Base-by-base conservation (phyloP, 257 asterid species). In the Primulina tabacum region DNA sequence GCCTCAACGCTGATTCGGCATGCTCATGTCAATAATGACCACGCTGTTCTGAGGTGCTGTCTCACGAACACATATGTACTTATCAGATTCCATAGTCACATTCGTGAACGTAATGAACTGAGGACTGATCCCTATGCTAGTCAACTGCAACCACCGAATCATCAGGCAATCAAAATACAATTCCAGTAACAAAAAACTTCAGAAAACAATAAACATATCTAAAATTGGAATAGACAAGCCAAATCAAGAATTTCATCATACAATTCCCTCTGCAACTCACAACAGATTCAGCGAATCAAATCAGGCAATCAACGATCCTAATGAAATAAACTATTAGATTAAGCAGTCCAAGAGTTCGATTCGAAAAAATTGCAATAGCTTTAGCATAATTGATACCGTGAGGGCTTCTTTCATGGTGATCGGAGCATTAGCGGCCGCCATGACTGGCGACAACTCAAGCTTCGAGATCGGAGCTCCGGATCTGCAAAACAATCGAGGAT, bases 401-500 rank as follows among this genome's bases (percentile, higher is more conserved):
- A 93, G 97, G 71, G 92, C 75, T 80, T 93, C 98, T 73, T 89
- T 93, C 98, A 93, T 93, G 57, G 89, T 84, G 92, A 93, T 93
- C 91, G 99, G 99, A 77, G 99, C 99, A 79, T 84, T 90, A 71
- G 97, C 95, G 50, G 99, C 97, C 86, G 99, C 97, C 99, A 93
- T 93, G 89, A 80, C 71, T 73, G 77, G 74, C 74, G 80, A 80
- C 66, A 40, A 73, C 78, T 75, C 83, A 62, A 79, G 78, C 74
- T 82, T 71, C 79, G 68, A 76, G 82, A 70, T 71, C 84, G 67
- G 73, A 79, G 80, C 76, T 77, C 82, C 75, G 84, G 92, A 88
- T 88, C 90, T 80, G 81, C n/a, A 72, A 80, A 73, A 28, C n/a
- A 68, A 71, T 66, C 73, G 60, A 69, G 64, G 75, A 69, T 53